Evolutionary conservation across 2,329 filamentous ascomycete genomes (phyloP), one percentile per base, ranked within the genome.

Genomic region (Xylariomycetidae sp.): DNA sequence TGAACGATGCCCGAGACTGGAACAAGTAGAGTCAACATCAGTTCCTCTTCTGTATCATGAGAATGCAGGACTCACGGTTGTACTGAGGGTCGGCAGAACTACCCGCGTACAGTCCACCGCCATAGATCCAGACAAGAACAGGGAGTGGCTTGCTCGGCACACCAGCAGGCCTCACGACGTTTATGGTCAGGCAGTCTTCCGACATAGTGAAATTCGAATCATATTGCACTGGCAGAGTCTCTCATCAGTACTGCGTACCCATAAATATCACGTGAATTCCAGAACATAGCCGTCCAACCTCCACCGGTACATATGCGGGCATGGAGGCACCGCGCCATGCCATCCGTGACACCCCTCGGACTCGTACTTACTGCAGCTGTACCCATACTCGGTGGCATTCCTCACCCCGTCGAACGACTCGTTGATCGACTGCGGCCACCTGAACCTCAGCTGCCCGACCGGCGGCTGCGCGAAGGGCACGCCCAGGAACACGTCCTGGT

Each of bases 1-100:
- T 67, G 57, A 6, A 83, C 72, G 29, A 82, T 71, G 29, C 70
- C 75, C 15, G 73, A 76, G n/a, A n/a, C n/a, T n/a, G n/a, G n/a
- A n/a, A n/a, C n/a, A n/a, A n/a, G n/a, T n/a, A n/a, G n/a, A n/a
- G n/a, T n/a, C n/a, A n/a, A n/a, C n/a, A n/a, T n/a, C n/a, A n/a
- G n/a, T n/a, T n/a, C n/a, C n/a, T n/a, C n/a, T n/a, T n/a, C n/a
- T n/a, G n/a, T n/a, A n/a, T n/a, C n/a, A n/a, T n/a, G n/a, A n/a
- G n/a, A n/a, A n/a, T n/a, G n/a, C n/a, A n/a, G n/a, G n/a, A n/a
- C n/a, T n/a, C 22, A 81, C 63, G 46, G 20, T 83, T 82, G 51
- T 83, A 83, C 34, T 76, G 68, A 5, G 68, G 60, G 39, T 78
- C 73, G 40, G 58, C 45, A 43, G 65, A 50, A 50, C 65, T 60